These are phyloP conservation scores for Ophiostoma sp. DNA, from an alignment of 2,329 filamentous ascomycete genomes.

Conservation along the genomic window DNA sequence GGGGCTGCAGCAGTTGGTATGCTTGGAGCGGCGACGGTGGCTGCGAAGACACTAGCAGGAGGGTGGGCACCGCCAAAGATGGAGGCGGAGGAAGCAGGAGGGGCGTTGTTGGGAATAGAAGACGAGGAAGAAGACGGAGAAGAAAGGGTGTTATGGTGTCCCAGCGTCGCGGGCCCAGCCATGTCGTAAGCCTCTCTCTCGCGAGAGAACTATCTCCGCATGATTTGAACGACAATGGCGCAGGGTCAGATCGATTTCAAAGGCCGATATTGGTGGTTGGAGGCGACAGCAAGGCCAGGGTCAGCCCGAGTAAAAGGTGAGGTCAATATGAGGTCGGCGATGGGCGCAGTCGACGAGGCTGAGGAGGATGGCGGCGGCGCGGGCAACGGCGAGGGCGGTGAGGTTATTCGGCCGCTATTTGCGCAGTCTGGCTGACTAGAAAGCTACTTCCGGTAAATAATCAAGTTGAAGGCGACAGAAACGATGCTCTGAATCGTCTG, in stretches of 20 bases:
- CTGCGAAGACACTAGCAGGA: neutral
- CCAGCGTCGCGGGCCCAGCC: slow-evolving; percentile 23
- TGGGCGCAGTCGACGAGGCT: slow-evolving; percentile 8
- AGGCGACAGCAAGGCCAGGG: neutral
- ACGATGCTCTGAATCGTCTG: neutral
- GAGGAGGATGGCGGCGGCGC: neutral
- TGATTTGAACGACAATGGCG: slow-evolving; percentile 15
- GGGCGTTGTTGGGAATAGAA: neutral
- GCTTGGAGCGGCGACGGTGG: neutral
- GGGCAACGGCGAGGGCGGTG: neutral
- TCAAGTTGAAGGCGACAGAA: neutral
- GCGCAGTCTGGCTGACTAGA: neutral
- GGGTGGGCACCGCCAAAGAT: slow-evolving; percentile 21
- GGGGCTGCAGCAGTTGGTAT: neutral
- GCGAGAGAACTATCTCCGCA: slow-evolving; percentile 27
- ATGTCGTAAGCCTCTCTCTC: slow-evolving; percentile 25
- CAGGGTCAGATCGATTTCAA: neutral
- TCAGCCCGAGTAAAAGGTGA: neutral
- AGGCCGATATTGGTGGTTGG: no score
- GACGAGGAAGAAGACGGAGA: slow-evolving; percentile 15
- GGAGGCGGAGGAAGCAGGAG: slow-evolving; percentile 15
- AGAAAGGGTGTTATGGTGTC: slow-evolving; percentile 8
- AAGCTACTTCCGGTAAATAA: neutral
- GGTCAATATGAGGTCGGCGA: neutral
- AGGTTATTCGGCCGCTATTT: neutral